These are phyloP conservation scores for Fusarium decemcellulare DNA, from an alignment of 2,329 filamentous ascomycete genomes.

Conservation along the genomic window DNA sequence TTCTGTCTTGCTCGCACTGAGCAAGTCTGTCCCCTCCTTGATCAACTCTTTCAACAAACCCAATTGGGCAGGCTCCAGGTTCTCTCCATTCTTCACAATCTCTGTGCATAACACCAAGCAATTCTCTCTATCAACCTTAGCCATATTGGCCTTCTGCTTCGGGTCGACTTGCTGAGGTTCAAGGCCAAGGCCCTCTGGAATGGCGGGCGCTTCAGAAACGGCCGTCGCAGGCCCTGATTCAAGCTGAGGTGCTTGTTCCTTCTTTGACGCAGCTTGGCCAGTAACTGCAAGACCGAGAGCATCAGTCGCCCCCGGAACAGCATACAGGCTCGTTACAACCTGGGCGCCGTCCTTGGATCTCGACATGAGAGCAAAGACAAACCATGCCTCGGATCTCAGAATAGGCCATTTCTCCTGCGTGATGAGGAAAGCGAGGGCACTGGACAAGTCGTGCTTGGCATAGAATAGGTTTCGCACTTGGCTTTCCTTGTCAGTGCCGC, in stretches of 20 bases:
- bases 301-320: slow-evolving; percentile 58
- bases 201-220: slow-evolving; percentile 14
- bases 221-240: slow-evolving; percentile 37
- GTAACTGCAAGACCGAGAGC: slow-evolving; percentile 65
- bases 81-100: slow-evolving; percentile 61
- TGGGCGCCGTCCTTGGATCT: slow-evolving; percentile 64
- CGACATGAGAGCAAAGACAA: slow-evolving; percentile 73
- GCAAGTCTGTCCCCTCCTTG: slow-evolving; percentile 63
- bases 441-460: slow-evolving; percentile 57
- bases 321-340: slow-evolving; percentile 60
- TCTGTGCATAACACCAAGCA: slow-evolving; percentile 71
- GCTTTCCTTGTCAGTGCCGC: not conserved
- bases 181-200: slow-evolving; percentile 55
- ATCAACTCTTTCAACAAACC: slow-evolving; percentile 64
- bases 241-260: slow-evolving; percentile 36
- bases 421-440: slow-evolving; percentile 66
- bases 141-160: slow-evolving; percentile 60
- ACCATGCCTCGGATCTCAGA: slow-evolving; percentile 73
- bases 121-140: slow-evolving; percentile 72
- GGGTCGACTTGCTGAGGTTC: slow-evolving; percentile 64
- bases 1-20: slow-evolving; percentile 49
- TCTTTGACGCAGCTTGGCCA: slow-evolving; percentile 50
- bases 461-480: slow-evolving; percentile 59
- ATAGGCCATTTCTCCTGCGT: slow-evolving; percentile 71
- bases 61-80: slow-evolving; percentile 57